phyloP scores from a whole-genome alignment of 1,139 yeast genomes.

The Hansenula sp. region DNA sequence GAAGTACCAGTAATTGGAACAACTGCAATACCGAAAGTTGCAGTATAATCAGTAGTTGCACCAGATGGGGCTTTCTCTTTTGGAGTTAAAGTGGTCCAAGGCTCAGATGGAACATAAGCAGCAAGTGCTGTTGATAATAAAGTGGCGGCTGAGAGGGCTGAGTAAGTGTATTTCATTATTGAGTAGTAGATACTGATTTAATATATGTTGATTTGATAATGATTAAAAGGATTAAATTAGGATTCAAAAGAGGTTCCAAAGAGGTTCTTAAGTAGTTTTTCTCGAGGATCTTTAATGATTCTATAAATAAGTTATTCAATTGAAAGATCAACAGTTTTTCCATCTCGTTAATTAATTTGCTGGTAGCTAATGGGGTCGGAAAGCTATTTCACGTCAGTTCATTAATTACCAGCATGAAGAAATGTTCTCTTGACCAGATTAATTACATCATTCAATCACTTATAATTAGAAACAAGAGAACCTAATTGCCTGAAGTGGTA shows the following conservation, averaged over 20 bases:
- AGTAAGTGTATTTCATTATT: conserved; percentile 26
- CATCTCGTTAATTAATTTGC: not conserved
- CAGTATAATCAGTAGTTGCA: conserved; percentile 54
- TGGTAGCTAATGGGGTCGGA: not conserved
- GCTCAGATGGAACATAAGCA: conserved; percentile 59
- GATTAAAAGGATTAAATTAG: not conserved
- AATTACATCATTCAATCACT: not conserved
- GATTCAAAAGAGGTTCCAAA: not conserved
- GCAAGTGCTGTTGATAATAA: conserved; percentile 48
- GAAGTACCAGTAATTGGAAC: conserved; percentile 41
- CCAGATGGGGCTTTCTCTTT: conserved; percentile 43
- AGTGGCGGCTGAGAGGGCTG: conserved; percentile 32
- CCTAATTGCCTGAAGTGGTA: no score
- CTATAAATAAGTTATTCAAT: not conserved
- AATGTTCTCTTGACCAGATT: no score
- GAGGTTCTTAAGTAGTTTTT: not conserved
- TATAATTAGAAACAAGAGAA: not conserved
- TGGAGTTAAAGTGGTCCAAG: conserved; percentile 71
- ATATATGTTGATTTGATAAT: not conserved
- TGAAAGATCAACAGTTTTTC: no score
- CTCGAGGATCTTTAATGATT: not conserved
- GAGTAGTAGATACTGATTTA: not conserved
- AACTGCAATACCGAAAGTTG: conserved; percentile 65
- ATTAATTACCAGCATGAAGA: no score
- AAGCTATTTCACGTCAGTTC: not conserved